These are phyloP conservation scores for Diospyros lotus DNA, from an alignment of 148 eudicot genomes.

Conservation along the genomic window DNA sequence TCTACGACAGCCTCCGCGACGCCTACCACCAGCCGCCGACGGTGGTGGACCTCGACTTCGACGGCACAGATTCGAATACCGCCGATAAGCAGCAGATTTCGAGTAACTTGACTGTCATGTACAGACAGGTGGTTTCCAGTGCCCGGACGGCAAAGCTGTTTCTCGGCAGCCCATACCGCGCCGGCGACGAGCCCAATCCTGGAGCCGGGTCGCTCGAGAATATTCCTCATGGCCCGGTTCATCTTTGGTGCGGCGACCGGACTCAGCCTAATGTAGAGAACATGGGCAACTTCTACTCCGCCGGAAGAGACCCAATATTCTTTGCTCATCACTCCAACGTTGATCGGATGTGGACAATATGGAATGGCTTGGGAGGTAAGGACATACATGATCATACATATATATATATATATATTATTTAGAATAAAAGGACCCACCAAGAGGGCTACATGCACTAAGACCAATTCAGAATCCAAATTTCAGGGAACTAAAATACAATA, in stretches of 20 bases:
- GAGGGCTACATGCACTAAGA: too few species aligned
- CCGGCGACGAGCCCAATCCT: conserved; percentile 48
- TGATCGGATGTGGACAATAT: conserved; percentile 70
- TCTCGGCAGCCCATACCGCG: conserved; percentile 61
- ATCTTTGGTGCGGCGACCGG: conserved; percentile 65
- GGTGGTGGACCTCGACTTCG: conserved; percentile 47
- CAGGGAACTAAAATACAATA: too few species aligned
- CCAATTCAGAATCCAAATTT: too few species aligned
- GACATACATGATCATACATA: too few species aligned
- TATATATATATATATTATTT: too few species aligned
- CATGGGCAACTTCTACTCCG: conserved; percentile 90
- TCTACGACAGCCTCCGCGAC: conserved; percentile 52
- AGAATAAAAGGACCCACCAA: too few species aligned
- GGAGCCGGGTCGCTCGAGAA: conserved; percentile 64
- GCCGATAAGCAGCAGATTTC: conserved; percentile 28
- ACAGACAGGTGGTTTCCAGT: conserved; percentile 69
- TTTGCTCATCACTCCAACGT: conserved; percentile 67
- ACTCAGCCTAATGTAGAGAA: conserved; percentile 57
- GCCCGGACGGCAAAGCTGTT: conserved; percentile 47
- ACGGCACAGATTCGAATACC: conserved; percentile 23
- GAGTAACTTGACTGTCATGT: conserved; percentile 60
- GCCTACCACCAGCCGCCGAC: conserved; percentile 43
- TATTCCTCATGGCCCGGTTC: conserved; percentile 67
- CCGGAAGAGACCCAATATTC: conserved; percentile 71
- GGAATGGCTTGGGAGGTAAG: conserved; percentile 51